Evolutionary conservation across 108 stramenopile species (phyloP).

Genomic region (Discostella stelligeroides): DNA sequence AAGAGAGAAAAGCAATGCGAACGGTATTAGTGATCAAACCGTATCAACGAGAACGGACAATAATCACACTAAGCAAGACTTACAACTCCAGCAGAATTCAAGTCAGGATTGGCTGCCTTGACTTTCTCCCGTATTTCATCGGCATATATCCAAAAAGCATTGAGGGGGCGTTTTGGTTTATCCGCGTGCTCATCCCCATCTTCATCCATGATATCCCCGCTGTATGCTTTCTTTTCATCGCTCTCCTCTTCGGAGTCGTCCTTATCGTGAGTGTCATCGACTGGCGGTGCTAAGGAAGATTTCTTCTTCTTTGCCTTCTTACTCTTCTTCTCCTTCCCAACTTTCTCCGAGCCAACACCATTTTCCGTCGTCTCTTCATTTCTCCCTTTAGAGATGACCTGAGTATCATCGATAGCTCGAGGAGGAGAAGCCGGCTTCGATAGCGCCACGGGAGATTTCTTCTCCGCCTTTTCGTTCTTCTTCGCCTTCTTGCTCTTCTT

Average conservation of each 20-base stretch:
- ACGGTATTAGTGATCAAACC: not conserved
- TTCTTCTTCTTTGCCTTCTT: slow-evolving; percentile 43
- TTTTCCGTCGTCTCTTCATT: too few species aligned
- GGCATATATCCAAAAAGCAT: slow-evolving; percentile 31
- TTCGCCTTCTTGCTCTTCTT: too few species aligned
- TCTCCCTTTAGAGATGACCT: too few species aligned
- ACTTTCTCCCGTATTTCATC: slow-evolving; percentile 18
- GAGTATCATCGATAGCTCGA: too few species aligned
- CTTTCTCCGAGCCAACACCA: too few species aligned
- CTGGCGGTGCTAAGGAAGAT: not conserved
- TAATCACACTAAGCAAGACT: not conserved
- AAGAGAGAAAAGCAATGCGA: not conserved
- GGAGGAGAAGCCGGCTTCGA: too few species aligned
- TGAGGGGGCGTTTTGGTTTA: slow-evolving; percentile 35
- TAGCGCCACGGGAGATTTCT: too few species aligned
- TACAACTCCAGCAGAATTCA: not conserved
- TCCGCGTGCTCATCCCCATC: slow-evolving; percentile 2
- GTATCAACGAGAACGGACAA: not conserved
- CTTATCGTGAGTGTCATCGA: too few species aligned
- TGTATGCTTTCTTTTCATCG: too few species aligned
- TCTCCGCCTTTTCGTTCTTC: too few species aligned
- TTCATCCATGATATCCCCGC: not conserved
- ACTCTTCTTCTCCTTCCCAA: too few species aligned
- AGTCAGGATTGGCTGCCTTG: slow-evolving; percentile 32
- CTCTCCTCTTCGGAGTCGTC: too few species aligned